phyloP scores from a whole-genome alignment of 805 yeast species.

The Candida germanica region DNA sequence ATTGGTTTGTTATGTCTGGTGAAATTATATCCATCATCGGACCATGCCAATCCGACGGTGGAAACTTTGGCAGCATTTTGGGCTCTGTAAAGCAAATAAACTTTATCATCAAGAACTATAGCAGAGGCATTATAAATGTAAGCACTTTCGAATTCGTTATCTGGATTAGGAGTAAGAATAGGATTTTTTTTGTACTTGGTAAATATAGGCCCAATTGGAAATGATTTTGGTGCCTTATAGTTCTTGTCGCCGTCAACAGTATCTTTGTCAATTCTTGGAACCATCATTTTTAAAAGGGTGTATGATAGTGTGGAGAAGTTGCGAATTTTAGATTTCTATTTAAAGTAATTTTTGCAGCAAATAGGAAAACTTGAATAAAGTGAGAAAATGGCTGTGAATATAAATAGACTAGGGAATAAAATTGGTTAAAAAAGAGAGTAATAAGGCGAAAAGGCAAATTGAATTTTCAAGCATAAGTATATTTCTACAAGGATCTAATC shows the following conservation, averaged over 20 bases:
- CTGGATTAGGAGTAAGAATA: conserved; percentile 36
- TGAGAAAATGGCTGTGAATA: no score
- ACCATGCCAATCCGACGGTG: conserved; percentile 41
- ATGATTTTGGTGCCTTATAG: conserved; percentile 31
- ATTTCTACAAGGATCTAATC: no score
- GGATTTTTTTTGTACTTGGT: conserved; percentile 34
- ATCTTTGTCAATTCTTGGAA: conserved; percentile 25
- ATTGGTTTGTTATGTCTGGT: conserved; percentile 29
- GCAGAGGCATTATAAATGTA: conserved; percentile 43
- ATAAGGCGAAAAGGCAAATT: no score
- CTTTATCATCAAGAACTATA: conserved; percentile 36
- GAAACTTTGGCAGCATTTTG: conserved; percentile 33
- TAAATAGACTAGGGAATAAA: no score
- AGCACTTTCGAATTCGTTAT: conserved; percentile 34
- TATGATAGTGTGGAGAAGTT: no score
- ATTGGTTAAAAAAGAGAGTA: no score
- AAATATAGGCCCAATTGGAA: conserved; percentile 43
- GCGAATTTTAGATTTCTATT: no score
- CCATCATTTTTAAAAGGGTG: no score
- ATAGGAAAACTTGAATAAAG: no score
- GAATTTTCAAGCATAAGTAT: no score
- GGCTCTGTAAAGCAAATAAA: conserved; percentile 37
- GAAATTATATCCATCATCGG: conserved; percentile 36
- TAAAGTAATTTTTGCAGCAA: no score
- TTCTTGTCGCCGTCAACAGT: conserved; percentile 29